Percentiles rank a stretch among this genome's conserved stretches.
phyloP scores from a whole-genome alignment of 345 rosid genomes.

The Mangifera indica region DNA sequence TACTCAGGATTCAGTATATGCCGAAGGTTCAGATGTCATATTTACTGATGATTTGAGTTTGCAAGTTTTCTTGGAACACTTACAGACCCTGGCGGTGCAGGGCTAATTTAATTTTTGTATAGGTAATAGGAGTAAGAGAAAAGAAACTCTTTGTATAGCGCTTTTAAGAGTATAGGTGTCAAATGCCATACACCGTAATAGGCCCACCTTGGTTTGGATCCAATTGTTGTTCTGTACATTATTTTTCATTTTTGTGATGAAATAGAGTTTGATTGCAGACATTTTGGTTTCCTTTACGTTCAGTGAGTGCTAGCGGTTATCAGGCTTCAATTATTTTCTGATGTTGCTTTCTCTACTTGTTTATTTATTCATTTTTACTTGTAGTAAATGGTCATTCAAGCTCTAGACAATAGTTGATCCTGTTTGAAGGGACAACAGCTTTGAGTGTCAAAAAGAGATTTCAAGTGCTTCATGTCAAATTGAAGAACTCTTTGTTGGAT shows the following conservation, averaged over 20 bases:
- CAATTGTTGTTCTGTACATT: not conserved
- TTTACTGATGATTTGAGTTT: slow-evolving; percentile 87
- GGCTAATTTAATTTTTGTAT: slow-evolving; percentile 25
- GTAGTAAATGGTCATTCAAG: not conserved
- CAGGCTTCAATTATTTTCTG: not conserved
- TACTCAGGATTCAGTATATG: slow-evolving; percentile 67
- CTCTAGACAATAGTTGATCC: not conserved
- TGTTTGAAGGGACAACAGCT: not conserved
- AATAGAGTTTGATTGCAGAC: slow-evolving; percentile 1
- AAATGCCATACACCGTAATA: not conserved
- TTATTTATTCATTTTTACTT: not conserved
- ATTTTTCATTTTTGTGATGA: not conserved
- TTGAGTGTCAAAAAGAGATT: not conserved
- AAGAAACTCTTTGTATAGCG: not conserved
- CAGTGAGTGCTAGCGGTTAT: not conserved
- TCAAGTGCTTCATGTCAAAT: not conserved
- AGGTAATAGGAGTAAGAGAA: not conserved
- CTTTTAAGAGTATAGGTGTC: not conserved
- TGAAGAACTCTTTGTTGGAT: not conserved
- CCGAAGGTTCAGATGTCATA: slow-evolving; percentile 65
- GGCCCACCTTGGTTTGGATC: not conserved
- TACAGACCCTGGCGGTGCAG: slow-evolving; percentile 82
- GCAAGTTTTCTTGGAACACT: slow-evolving; percentile 77
- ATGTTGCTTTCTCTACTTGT: no score
- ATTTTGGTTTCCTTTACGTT: not conserved